Base-by-base conservation (phyloP, 345 rosid genomes). In the Dipteronia sinensis region DNA sequence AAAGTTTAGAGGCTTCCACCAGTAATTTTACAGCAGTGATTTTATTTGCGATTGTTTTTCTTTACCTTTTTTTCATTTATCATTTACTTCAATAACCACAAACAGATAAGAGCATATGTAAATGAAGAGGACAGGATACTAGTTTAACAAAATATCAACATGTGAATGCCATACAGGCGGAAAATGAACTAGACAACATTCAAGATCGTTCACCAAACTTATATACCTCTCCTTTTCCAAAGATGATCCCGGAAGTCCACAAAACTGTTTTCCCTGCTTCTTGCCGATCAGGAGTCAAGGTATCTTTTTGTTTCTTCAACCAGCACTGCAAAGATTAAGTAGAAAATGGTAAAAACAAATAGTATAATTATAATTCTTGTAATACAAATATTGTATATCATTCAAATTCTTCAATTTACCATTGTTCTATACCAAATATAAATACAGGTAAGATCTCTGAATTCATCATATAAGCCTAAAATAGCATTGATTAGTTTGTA, bases 171-270 rank as follows among this genome's bases (percentile, higher is more conserved):
- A 16, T 51, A 49, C 64, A 29, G 31, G 47, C 3, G 12, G 11
- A 61, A 67, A 74, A 12, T 12, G 69, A 31, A 68, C 3, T 76
- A 42, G 7, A 40, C 31, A 46, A 59, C 59, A 61, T 65, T 40
- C 38, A 27, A 66, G 27, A 29, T 10, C 6, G 44, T 46, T 23
- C 62, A 56, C 53, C 74, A 70, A 80, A 83, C 53, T 47, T 34
- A 17, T 7, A 66, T 85, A 94, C 99, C 99, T 94, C 89, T 83
- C 98, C 99, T 88, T 88, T 92, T 71, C 97, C 99, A 23, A 91
- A 96, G 76, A 92, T 80, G 76, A 96, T 86, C 69, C 98, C 99
- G 46, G 99, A 96, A 78, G 98, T 92, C 99, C 98, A 96, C 83
- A 85, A 86, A 27, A 87, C 93, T 20, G 65, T 86, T 75, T 80